phyloP scores from a whole-genome alignment of 1,139 yeast genomes.

The Yamadazyma sp. region DNA sequence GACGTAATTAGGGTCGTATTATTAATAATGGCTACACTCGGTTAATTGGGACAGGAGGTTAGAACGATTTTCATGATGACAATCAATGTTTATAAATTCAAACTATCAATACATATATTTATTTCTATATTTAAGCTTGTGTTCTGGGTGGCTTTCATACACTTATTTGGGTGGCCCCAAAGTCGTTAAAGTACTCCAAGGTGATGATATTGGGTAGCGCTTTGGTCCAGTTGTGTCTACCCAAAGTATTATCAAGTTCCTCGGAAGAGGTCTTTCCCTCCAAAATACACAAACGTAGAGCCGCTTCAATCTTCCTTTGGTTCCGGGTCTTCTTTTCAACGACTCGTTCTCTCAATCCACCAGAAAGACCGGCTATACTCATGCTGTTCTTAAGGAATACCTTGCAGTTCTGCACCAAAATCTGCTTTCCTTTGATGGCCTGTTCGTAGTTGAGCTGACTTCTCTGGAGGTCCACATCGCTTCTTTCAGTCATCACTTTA shows the following conservation, averaged over 20 bases:
- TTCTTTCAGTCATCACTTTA: slow-evolving; percentile 46
- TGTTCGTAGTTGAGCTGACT: slow-evolving; percentile 31
- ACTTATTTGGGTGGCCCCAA: slow-evolving; percentile 17
- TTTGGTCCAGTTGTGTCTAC: slow-evolving; percentile 31
- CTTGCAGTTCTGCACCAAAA: slow-evolving; percentile 38
- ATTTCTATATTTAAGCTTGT: too few species aligned
- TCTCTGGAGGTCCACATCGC: slow-evolving; percentile 56
- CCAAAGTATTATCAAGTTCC: slow-evolving; percentile 41
- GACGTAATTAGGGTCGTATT: too few species aligned
- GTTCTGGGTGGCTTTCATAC: too few species aligned
- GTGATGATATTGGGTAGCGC: slow-evolving; percentile 24
- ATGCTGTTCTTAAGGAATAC: slow-evolving; percentile 48
- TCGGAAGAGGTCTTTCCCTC: slow-evolving; percentile 35
- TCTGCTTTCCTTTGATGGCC: slow-evolving; percentile 27
- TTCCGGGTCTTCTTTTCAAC: slow-evolving; percentile 44
- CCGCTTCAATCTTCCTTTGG: slow-evolving; percentile 46
- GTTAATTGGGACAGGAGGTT: too few species aligned
- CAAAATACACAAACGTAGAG: slow-evolving; percentile 43
- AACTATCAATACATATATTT: too few species aligned
- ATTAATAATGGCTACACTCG: too few species aligned
- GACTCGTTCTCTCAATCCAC: slow-evolving; percentile 51
- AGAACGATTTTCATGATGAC: too few species aligned
- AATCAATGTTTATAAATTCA: too few species aligned
- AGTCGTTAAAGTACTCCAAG: slow-evolving; percentile 29
- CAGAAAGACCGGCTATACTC: slow-evolving; percentile 44